These are phyloP conservation scores for Pseudozyma pruni DNA, from an alignment of 1,284 basidiomycete species.

Conservation along the genomic window DNA sequence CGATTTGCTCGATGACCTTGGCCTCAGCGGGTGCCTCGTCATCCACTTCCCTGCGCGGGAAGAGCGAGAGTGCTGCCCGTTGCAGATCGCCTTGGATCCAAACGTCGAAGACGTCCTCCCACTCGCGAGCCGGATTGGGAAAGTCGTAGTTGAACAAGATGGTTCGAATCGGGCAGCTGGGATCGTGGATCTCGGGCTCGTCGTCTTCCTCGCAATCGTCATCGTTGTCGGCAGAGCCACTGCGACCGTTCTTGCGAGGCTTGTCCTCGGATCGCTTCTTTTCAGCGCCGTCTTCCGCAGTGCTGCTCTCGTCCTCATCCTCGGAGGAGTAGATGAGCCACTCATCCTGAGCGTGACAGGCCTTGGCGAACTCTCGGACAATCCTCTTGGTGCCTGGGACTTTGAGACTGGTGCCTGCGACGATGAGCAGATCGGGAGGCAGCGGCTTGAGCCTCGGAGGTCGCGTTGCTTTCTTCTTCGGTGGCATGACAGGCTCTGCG, in stretches of 20 bases:
- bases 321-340: slow-evolving; percentile 49
- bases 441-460: slow-evolving; percentile 62
- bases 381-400: slow-evolving; percentile 92
- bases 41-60: slow-evolving; percentile 26
- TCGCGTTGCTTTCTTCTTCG: slow-evolving; percentile 26
- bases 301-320: slow-evolving; percentile 49
- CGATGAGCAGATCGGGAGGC: slow-evolving; percentile 86
- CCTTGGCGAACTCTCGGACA: slow-evolving; percentile 90
- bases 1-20: slow-evolving; percentile 30
- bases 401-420: slow-evolving; percentile 95
- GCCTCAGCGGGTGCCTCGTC: slow-evolving; percentile 14
- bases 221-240: background rate
- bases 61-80: slow-evolving; percentile 61
- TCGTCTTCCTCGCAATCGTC: slow-evolving; percentile 27
- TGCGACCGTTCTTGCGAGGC: slow-evolving; percentile 6
- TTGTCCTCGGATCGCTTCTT: slow-evolving; percentile 27
- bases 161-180: slow-evolving; percentile 73
- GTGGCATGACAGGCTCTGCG: slow-evolving; percentile 22
- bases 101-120: slow-evolving; percentile 89
- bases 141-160: slow-evolving; percentile 91
- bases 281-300: slow-evolving; percentile 40
- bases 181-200: slow-evolving; percentile 50
- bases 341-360: slow-evolving; percentile 74
- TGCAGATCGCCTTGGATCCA: slow-evolving; percentile 93
- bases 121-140: slow-evolving; percentile 83